Percentiles rank a stretch among this genome's conserved stretches.
Conservation (phyloP, 257 asterid species). For the Solanum bulbocastanum region DNA sequence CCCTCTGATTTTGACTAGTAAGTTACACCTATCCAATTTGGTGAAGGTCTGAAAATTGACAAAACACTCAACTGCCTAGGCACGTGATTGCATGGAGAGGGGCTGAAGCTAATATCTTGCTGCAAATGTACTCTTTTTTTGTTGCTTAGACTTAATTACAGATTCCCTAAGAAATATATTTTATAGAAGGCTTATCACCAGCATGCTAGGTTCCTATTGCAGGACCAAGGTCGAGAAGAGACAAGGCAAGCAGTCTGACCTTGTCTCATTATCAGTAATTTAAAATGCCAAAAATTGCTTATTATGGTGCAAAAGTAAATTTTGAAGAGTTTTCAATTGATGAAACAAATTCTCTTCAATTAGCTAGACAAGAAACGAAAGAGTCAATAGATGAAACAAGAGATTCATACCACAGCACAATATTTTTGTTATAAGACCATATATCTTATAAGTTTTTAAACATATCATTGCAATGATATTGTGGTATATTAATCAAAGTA, state of each 20-base stretch:
- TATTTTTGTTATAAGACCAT: background rate
- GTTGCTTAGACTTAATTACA: constrained; percentile 10
- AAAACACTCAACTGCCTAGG: background rate
- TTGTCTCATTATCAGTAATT: background rate
- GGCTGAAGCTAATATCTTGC: constrained; percentile 11
- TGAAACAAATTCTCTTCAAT: background rate
- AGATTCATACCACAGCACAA: background rate
- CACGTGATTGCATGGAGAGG: constrained; percentile 1
- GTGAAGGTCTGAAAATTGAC: background rate
- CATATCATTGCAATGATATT: background rate
- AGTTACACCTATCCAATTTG: background rate
- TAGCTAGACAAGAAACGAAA: background rate
- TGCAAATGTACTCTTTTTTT: constrained; percentile 16
- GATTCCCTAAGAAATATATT: constrained; percentile 12
- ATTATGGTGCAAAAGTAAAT: background rate
- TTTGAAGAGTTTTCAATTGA: background rate
- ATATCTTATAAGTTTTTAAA: background rate
- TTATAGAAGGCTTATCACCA: background rate
- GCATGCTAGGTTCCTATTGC: background rate
- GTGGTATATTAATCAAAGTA: background rate
- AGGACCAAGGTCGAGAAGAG: background rate
- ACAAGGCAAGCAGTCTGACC: background rate
- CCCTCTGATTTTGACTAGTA: background rate
- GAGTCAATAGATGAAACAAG: background rate
- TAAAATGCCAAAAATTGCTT: background rate